phyloP scores from a whole-genome alignment of 345 rosid genomes.

The Syzygium jambos region DNA sequence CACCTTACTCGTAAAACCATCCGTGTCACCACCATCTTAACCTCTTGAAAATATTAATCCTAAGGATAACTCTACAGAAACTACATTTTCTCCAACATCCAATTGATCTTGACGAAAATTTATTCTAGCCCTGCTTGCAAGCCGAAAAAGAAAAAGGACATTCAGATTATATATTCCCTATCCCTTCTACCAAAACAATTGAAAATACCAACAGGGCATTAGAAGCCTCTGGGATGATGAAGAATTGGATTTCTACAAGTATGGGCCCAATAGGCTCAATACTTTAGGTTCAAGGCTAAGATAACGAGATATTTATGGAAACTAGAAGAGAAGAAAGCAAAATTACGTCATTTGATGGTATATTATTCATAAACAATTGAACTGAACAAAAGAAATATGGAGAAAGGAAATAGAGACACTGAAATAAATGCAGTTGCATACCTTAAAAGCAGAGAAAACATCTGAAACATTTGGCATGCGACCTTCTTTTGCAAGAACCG shows the following conservation, averaged over 20 bases:
- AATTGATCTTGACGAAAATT: not conserved
- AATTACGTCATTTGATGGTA: not conserved
- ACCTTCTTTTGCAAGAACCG: constrained; percentile 75
- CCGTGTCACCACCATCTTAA: not conserved
- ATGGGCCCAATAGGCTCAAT: not conserved
- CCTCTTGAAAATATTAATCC: not conserved
- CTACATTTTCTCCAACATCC: not conserved
- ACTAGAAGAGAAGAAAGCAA: not conserved
- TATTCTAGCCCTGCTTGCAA: not conserved
- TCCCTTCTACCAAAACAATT: not conserved
- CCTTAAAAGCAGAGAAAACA: constrained; percentile 68
- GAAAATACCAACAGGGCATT: not conserved
- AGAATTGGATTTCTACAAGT: not conserved
- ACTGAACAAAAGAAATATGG: not conserved
- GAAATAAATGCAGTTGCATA: constrained; percentile 2
- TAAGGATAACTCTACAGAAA: not conserved
- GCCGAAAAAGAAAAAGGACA: not conserved
- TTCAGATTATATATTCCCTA: not conserved
- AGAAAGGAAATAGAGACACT: not conserved
- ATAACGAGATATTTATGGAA: not conserved
- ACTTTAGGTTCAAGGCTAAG: not conserved
- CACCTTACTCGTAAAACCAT: not conserved
- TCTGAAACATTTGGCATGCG: constrained; percentile 36
- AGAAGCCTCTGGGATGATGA: not conserved
- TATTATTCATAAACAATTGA: not conserved